Evolutionary conservation across 495 filamentous ascomycete species (phyloP), one percentile per base, ranked within the genome.

Genomic region (Xylaria curta): DNA sequence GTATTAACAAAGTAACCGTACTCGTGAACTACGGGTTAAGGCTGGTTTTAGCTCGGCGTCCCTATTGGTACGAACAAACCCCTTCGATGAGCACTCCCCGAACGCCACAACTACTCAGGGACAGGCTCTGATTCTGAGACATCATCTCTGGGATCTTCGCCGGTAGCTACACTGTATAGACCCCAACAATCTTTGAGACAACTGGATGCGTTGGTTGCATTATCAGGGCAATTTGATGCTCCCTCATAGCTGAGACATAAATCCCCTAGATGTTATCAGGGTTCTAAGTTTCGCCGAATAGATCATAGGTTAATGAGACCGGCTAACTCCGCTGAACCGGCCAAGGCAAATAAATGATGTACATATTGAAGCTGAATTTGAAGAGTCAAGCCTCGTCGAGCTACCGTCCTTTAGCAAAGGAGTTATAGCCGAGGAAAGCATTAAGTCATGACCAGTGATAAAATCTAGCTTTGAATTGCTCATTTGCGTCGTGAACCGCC

Each of bases 401-500:
- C 15, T 15, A 9, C 21, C 21, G 21, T 21, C 51, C 3, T 15
- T 38, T n/a, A 33, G n/a, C 17, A 60, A 2, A 60, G 6, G 7
- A 38, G 60, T 38, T 7, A 44, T 21, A 44, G 42, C 10, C 12
- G 1, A 33, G 28, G 6, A 33, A 13, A 17, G n/a, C 8, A 60
- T 38, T 10, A 21, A 42, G 21, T 42, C 47, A 36, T 44, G 33
- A 10, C 13, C 21, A 36, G 26, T 12, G 21, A 67, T 26, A 56
- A 36, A 31, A 28, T 56, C 49, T 56, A 56, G 13, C 19, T 33
- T 44, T 54, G 28, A 53, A 67, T 28, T 54, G 31, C 28, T 60
- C 66, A 44, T 69, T 60, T 19, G 54, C 40, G 9, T 47, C 56
- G 19, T 49, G 17, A 49, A 21, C 40, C 53, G 53, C 56, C 38